Evolutionary conservation across 352 stramenopile species (phyloP), one percentile per base, ranked within the genome.

Genomic region (Globisporangium parvum): DNA sequence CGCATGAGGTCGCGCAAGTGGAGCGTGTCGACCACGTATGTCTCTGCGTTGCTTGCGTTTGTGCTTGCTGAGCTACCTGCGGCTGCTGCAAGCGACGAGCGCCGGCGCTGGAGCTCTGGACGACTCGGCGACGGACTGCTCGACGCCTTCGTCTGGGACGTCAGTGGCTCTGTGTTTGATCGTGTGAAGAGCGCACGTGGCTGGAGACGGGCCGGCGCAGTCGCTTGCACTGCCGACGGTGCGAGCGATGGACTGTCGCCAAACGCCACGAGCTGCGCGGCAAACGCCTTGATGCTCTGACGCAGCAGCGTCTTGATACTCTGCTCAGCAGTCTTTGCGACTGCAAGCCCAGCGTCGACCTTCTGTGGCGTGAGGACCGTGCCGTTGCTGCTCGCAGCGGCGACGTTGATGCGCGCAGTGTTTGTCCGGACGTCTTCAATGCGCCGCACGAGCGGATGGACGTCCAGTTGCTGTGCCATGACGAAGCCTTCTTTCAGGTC

Each of bases 401-500:
- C 65, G 24, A 39, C 59, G 45, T 69, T 58, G 47, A 53, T 62
- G 47, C 79, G 67, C 2, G 60, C 61, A 6, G 68, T 77, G 31
- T 70, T 84, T 37, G 75, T 75, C 59, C 88, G 87, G 17, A 87
- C 28, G 18, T 81, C 78, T 47, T 87, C 65, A 0, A 93, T 55
- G 1, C 82, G 77, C 21, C 70, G 59, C 1, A 93, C 64, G 2
- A 87, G 63, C 1, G 73, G 79, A 14, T 85, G 62, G n/a, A 89
- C 59, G 21, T 93, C 83, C 14, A 88, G 60, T 23, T 85, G 65
- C 49, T 80, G 66, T 47, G 80, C 80, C 24, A 71, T 57, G 23
- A 93, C 77, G 50, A 91, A 91, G 0, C 64, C 77, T 58, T 93
- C 73, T 11, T 84, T 83, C 17, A 93, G 52, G 55, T 89, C 65